Base-by-base conservation (phyloP, 2,329 filamentous ascomycete genomes). In the Colletotrichum aenigma region DNA sequence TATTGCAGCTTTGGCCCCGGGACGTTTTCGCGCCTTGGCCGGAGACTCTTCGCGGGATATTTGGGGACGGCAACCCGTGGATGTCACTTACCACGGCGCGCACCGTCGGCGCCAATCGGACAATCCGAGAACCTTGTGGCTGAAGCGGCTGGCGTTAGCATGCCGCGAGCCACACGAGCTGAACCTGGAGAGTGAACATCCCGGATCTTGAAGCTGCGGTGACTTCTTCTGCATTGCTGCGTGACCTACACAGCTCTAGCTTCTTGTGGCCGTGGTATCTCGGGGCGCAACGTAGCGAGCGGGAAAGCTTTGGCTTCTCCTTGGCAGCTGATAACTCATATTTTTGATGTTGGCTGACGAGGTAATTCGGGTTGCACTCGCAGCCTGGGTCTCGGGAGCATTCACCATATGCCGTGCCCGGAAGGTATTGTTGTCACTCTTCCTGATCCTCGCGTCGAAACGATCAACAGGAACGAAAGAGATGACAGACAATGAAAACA, bases 21-120 rank as follows among this genome's bases (percentile, higher is more conserved):
- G 66, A 52, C 66, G 75, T 71, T 70, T 69, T 75, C 75, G 62
- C 68, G 68, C 24, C 58, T 13, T 24, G 34, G 24, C 26, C 8
- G 16, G 43, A 58, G 43, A 74, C 21, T 76, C 66, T 56, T 67
- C 64, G 48, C 71, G 71, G 75, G 55, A 76, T 32, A n/a, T 74
- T 65, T 56, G 67, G 66, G 71, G 55, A 71, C 60, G 55, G 48
- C 28, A 34, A 2, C 24, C 61, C 7, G 4, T 62, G 58, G 30
- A 70, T 48, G 52, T 36, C 24, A 38, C 38, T 6, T 43, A 43
- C 71, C 67, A 62, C 32, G 56, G 62, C 72, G 64, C 21, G 21
- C 32, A 34, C 18, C 10, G 56, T 28, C 43, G 72, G 66, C 56
- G 43, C 34, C 62, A 36, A 76, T 75, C 71, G 75, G 67, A 66